Percentiles rank a stretch among this genome's conserved stretches.
phyloP scores from a whole-genome alignment of 2,329 filamentous ascomycete species.

The Shiraia sp. region DNA sequence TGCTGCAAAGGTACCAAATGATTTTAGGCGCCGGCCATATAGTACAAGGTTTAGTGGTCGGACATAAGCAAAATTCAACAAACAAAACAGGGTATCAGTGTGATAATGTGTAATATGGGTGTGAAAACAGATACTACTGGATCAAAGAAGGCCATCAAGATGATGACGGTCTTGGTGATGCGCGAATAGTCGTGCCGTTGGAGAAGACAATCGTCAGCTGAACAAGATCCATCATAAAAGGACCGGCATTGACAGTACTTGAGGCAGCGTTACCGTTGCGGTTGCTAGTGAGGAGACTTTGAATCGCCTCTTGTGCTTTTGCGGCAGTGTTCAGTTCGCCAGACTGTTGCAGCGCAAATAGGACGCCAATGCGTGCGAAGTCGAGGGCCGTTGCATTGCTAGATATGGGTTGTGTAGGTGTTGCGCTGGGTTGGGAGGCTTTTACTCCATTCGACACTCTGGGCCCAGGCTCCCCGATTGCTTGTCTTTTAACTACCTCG shows the following conservation, averaged over 20 bases:
- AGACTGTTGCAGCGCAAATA: constrained; percentile 51
- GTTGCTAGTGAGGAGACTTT: constrained; percentile 40
- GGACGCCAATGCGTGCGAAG: constrained; percentile 52
- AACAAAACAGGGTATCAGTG: constrained; percentile 22
- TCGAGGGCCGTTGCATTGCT: constrained; percentile 46
- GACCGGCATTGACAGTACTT: constrained; percentile 31
- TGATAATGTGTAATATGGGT: constrained; percentile 4
- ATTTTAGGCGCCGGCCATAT: constrained; percentile 7
- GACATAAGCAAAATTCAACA: constrained; percentile 1
- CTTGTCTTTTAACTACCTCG: constrained; percentile 23
- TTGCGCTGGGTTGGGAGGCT: constrained; percentile 14
- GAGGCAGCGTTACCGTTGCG: constrained; percentile 29
- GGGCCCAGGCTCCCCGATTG: constrained; percentile 38
- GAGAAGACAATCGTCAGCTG: constrained; percentile 34
- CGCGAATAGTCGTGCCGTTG: constrained; percentile 39
- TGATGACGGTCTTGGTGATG: constrained; percentile 8
- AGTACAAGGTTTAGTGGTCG: constrained; percentile 9
- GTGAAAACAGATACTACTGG: background rate
- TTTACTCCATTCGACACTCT: constrained; percentile 28
- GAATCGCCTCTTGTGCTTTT: constrained; percentile 49
- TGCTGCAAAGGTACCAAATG: background rate
- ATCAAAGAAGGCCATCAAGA: constrained; percentile 2
- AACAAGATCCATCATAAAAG: constrained; percentile 38
- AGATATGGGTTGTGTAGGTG: constrained; percentile 35
- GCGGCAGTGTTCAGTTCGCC: constrained; percentile 46